These are phyloP conservation scores for Aspergillus avenaceus DNA, from an alignment of 495 filamentous ascomycete species.

Conservation along the genomic window DNA sequence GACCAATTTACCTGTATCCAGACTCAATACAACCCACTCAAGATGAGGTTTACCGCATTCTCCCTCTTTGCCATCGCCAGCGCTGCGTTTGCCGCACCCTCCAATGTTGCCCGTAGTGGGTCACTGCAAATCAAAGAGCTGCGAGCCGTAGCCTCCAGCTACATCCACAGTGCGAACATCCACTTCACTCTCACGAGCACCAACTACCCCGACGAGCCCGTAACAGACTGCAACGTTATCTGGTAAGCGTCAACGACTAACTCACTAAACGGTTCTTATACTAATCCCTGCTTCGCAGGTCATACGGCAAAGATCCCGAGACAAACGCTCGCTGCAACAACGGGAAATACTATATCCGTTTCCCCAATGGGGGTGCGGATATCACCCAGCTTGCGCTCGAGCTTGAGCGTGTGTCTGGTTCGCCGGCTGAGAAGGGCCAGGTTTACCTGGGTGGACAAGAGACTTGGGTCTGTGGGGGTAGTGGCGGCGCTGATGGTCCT, in stretches of 20 bases:
- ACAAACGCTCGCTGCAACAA: conserved; percentile 21
- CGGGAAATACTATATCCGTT: conserved; percentile 22
- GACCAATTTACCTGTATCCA: too few species aligned
- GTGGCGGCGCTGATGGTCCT: too few species aligned
- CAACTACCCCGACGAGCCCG: conserved; percentile 28
- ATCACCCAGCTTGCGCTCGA: conserved; percentile 18
- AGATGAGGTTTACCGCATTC: conserved; percentile 17
- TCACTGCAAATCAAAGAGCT: conserved; percentile 19
- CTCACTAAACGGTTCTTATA: not conserved
- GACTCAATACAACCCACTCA: not conserved
- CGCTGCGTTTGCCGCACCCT: conserved; percentile 17
- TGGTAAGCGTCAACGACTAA: conserved; percentile 11
- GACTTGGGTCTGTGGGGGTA: too few species aligned
- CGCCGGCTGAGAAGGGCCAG: conserved; percentile 15
- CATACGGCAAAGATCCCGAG: conserved; percentile 12
- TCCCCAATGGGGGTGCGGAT: conserved; percentile 16
- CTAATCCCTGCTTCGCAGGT: conserved; percentile 5
- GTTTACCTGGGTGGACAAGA: too few species aligned
- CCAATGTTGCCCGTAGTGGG: conserved; percentile 3
- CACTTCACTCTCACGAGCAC: conserved; percentile 20
- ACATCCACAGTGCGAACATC: conserved; percentile 8
- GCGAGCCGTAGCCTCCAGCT: not conserved
- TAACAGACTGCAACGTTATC: conserved; percentile 23
- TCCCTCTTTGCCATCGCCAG: conserved; percentile 16
- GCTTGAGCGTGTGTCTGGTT: conserved; percentile 15